Percentiles rank a stretch among this genome's conserved stretches.
Evolutionary conservation across 1,139 yeast genomes (phyloP).

Genomic region (Groenewaldozyma auringiensis): DNA sequence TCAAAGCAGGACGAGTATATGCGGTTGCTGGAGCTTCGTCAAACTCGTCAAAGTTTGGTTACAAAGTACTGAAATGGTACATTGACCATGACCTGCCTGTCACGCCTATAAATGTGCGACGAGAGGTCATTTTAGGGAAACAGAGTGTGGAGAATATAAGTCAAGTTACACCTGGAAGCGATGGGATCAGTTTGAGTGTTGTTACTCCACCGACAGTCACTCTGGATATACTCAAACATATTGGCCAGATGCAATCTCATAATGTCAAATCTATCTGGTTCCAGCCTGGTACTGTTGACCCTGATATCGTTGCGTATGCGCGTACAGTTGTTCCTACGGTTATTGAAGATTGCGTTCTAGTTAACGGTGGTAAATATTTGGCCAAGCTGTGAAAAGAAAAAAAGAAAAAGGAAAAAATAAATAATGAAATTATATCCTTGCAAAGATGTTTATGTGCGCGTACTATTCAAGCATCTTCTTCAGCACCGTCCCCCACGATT

Average conservation of each 20-base stretch:
- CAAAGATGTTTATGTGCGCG: background rate
- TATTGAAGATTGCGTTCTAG: conserved; percentile 61
- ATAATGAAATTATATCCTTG: no score
- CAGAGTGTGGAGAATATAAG: conserved; percentile 36
- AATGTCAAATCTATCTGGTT: conserved; percentile 62
- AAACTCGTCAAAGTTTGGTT: conserved; percentile 61
- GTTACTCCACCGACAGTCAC: conserved; percentile 69
- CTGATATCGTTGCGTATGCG: conserved; percentile 43
- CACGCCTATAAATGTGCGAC: conserved; percentile 52
- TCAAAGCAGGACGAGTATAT: conserved; percentile 45
- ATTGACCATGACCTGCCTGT: conserved; percentile 49
- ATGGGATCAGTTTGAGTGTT: conserved; percentile 34
- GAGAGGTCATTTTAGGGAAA: conserved; percentile 45
- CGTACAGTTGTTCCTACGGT: conserved; percentile 36
- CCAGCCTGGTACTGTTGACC: conserved; percentile 71
- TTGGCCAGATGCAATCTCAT: conserved; percentile 27
- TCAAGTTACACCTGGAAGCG: conserved; percentile 27
- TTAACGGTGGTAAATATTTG: conserved; percentile 56
- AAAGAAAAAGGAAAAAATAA: no score
- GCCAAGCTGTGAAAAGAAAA: conserved; percentile 17
- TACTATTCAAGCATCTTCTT: conserved; percentile 26
- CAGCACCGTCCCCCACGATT: conserved; percentile 30
- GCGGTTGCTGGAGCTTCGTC: conserved; percentile 71
- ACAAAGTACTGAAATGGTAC: conserved; percentile 66
- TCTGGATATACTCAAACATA: conserved; percentile 39